phyloP scores from a whole-genome alignment of 2,329 filamentous ascomycete genomes.

The Aspergillus transmontanensis region DNA sequence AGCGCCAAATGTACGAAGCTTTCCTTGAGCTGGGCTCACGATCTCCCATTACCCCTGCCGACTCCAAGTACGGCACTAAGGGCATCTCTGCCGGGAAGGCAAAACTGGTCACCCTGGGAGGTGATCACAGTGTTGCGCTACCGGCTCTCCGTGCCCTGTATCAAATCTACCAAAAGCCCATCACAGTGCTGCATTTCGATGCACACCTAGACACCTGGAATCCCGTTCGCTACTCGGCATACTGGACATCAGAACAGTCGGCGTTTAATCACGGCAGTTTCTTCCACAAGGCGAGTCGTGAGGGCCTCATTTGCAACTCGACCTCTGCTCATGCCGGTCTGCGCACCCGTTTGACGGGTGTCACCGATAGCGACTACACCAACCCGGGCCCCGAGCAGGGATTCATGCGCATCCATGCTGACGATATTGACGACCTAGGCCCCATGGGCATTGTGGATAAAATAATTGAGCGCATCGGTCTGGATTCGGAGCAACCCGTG shows the following conservation, averaged over 20 bases:
- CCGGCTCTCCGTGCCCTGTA: slow-evolving; percentile 69
- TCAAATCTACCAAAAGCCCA: slow-evolving; percentile 61
- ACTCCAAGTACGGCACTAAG: slow-evolving; percentile 28
- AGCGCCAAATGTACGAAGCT: slow-evolving; percentile 81
- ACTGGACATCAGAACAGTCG: slow-evolving; percentile 71
- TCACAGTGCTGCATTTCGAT: slow-evolving; percentile 76
- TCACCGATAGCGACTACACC: slow-evolving; percentile 67
- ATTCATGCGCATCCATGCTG: slow-evolving; percentile 77
- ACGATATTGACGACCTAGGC: slow-evolving; percentile 85
- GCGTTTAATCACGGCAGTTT: slow-evolving; percentile 88
- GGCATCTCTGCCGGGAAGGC: slow-evolving; percentile 42
- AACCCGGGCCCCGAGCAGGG: slow-evolving; percentile 72
- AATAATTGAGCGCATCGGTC: slow-evolving; percentile 72
- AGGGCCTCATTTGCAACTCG: slow-evolving; percentile 74
- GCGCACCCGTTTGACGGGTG: slow-evolving; percentile 71
- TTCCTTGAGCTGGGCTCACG: slow-evolving; percentile 68
- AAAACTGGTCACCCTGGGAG: slow-evolving; percentile 70
- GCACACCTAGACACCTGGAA: slow-evolving; percentile 85
- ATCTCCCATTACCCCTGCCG: slow-evolving; percentile 36
- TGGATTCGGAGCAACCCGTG: slow-evolving; percentile 68
- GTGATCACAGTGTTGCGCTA: slow-evolving; percentile 72
- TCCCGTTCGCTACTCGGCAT: slow-evolving; percentile 72
- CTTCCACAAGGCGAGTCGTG: slow-evolving; percentile 84
- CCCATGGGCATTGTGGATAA: slow-evolving; percentile 67
- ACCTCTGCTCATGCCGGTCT: slow-evolving; percentile 81